Base-by-base conservation (phyloP, 208 protist genomes). In the Spongospora subterranea region DNA sequence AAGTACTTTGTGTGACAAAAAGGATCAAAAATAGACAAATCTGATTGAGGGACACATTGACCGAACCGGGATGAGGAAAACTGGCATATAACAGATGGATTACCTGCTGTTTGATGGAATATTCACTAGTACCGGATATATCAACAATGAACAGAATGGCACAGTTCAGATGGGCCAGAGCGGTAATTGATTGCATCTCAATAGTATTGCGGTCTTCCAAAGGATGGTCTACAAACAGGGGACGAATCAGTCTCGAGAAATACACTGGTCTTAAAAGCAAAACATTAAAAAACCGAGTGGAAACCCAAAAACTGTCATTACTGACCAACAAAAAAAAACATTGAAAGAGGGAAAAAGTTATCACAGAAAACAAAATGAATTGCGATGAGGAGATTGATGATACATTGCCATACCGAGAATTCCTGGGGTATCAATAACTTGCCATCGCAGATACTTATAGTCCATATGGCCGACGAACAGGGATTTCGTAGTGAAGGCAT, bases 401-500 rank as follows among this genome's bases (percentile, higher is more conserved):
- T 20, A 43, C 71, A 43, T 43, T 6, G 35, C 35, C 71, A n/a
- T 82, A 82, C 71, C 71, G 60, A 94, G 91, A 45, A 93, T 76
- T 94, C 99, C 99, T 24, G 99, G 99, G 20, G 99, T 99, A 95
- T 99, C 99, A 91, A 99, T 99, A 0, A 99, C 97, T 95, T 99
- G 99, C 98, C 98, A 99, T 11, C 96, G 96, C 40, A 98, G 89
- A 94, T 99, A 99, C 92, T 99, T 97, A 95, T 98, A 99, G 93
- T 99, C 98, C 0, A 96, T 98, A 94, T 99, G 99, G 43, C 99
- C 99, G 46, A 99, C 97, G 94, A 99, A 99, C 39, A 99, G 96
- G 50, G 99, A 99, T 95, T 99, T 99, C 11, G 99, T 99, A 6
- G 99, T 99, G 95, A 99, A 99, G 38, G 99, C 98, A 94, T 99